phyloP scores from a whole-genome alignment of 2,329 filamentous ascomycete genomes.

The Hymenoscyphus fructigenus region DNA sequence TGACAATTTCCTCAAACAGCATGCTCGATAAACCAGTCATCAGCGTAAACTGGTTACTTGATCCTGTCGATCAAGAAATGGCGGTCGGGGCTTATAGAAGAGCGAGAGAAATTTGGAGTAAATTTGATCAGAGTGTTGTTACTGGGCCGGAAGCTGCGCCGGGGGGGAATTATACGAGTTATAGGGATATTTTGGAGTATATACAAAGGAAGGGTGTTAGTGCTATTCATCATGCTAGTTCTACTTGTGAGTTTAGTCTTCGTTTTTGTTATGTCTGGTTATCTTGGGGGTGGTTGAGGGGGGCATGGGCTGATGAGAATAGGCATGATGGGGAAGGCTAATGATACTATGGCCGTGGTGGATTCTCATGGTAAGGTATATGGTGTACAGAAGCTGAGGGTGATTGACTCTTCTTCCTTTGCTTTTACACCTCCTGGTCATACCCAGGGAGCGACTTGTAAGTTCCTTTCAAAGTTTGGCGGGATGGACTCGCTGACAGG shows the following conservation, averaged over 20 bases:
- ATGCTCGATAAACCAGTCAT: conserved; percentile 41
- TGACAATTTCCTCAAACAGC: conserved; percentile 39
- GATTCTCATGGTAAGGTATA: neutral
- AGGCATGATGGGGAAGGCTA: conserved; percentile 36
- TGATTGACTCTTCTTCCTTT: neutral
- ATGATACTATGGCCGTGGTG: neutral
- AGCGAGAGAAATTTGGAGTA: conserved; percentile 34
- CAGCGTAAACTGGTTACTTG: conserved; percentile 46
- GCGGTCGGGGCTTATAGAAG: conserved; percentile 44
- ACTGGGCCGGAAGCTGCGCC: conserved; percentile 6
- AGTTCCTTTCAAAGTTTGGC: neutral
- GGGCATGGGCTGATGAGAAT: neutral
- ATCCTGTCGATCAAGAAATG: conserved; percentile 43
- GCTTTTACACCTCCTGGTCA: neutral
- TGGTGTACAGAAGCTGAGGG: neutral
- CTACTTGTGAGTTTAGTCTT: neutral
- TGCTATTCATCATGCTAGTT: conserved; percentile 4
- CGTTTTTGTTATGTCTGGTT: neutral
- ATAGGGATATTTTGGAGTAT: conserved; percentile 14
- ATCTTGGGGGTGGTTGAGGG: neutral
- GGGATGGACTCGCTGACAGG: neutral
- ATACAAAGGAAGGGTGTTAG: neutral
- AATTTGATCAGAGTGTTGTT: conserved; percentile 4
- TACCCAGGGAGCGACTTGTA: neutral
- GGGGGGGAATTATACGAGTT: conserved; percentile 3